These are phyloP conservation scores for Cyathus striatus DNA, from an alignment of 768 basidiomycete genomes.

Conservation along the genomic window DNA sequence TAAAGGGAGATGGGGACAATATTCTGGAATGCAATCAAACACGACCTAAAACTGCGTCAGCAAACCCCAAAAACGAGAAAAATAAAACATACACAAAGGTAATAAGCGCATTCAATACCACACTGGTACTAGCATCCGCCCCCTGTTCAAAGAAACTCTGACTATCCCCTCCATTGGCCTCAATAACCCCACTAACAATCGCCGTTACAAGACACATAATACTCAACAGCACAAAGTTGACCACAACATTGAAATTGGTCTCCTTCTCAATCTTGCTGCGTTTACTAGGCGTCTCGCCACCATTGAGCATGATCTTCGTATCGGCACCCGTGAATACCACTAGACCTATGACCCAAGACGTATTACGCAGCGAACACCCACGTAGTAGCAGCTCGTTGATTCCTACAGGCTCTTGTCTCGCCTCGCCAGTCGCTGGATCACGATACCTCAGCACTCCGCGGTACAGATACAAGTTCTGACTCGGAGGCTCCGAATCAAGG, in stretches of 20 bases:
- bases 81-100: slow-evolving; percentile 71
- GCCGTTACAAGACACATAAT: slow-evolving; percentile 74
- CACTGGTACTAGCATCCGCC: slow-evolving; percentile 54
- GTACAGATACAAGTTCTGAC: slow-evolving; percentile 89
- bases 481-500: slow-evolving; percentile 90
- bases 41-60: slow-evolving; percentile 50
- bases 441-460: slow-evolving; percentile 80
- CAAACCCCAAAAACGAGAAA: slow-evolving; percentile 3
- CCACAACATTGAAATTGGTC: slow-evolving; percentile 96
- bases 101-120: slow-evolving; percentile 71
- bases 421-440: slow-evolving; percentile 43
- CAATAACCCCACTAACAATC: slow-evolving; percentile 70
- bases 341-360: slow-evolving; percentile 88
- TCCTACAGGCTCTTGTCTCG: slow-evolving; percentile 64
- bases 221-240: slow-evolving; percentile 82
- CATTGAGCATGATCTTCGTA: slow-evolving; percentile 89
- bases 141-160: slow-evolving; percentile 67
- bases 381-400: slow-evolving; percentile 93
- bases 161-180: slow-evolving; percentile 57
- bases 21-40: slow-evolving; percentile 95
- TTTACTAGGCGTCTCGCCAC: slow-evolving; percentile 93
- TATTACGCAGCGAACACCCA: slow-evolving; percentile 87
- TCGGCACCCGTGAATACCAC: slow-evolving; percentile 92
- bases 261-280: slow-evolving; percentile 97
- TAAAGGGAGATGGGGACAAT: slow-evolving; percentile 94